These are phyloP conservation scores for Crithidia bombi DNA, from an alignment of 208 protist genomes.

Conservation along the genomic window DNA sequence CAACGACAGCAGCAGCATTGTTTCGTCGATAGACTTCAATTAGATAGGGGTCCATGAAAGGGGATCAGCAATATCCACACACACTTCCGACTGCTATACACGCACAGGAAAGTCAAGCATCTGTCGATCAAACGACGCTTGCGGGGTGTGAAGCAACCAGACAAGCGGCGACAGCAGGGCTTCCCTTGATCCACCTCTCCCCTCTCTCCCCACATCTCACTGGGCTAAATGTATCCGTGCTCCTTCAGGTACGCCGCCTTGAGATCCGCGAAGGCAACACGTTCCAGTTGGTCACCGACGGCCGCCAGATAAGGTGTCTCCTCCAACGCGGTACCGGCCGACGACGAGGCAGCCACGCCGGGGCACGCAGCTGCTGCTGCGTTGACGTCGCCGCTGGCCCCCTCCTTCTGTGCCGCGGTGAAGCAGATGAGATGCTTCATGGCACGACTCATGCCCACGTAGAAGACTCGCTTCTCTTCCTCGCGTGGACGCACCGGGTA, in stretches of 20 bases:
- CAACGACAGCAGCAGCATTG: too few relatives aligned
- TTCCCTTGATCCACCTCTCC: too few relatives aligned
- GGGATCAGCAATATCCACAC: too few relatives aligned
- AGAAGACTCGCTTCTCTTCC: conserved; percentile 87
- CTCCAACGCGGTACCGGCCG: conserved; percentile 22
- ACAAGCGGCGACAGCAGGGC: too few relatives aligned
- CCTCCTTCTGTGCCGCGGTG: conserved; percentile 45
- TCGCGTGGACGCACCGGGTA: conserved; percentile 51
- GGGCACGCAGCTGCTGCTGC: not conserved
- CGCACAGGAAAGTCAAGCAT: too few relatives aligned
- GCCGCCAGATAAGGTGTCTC: conserved; percentile 49
- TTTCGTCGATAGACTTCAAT: too few relatives aligned
- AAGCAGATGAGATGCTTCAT: conserved; percentile 77
- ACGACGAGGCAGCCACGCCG: not conserved
- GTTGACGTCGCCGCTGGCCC: not conserved
- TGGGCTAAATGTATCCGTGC: conserved; percentile 23
- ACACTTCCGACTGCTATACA: too few relatives aligned
- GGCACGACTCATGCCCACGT: conserved; percentile 88
- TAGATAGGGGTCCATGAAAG: too few relatives aligned
- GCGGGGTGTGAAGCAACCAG: too few relatives aligned
- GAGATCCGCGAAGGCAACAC: conserved; percentile 16
- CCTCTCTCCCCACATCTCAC: too few relatives aligned
- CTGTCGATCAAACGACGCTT: too few relatives aligned
- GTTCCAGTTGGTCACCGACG: conserved; percentile 25
- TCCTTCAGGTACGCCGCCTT: conserved; percentile 23